Base-by-base conservation (phyloP, 2,329 filamentous ascomycete genomes). In the Penicillium hesseltinei region DNA sequence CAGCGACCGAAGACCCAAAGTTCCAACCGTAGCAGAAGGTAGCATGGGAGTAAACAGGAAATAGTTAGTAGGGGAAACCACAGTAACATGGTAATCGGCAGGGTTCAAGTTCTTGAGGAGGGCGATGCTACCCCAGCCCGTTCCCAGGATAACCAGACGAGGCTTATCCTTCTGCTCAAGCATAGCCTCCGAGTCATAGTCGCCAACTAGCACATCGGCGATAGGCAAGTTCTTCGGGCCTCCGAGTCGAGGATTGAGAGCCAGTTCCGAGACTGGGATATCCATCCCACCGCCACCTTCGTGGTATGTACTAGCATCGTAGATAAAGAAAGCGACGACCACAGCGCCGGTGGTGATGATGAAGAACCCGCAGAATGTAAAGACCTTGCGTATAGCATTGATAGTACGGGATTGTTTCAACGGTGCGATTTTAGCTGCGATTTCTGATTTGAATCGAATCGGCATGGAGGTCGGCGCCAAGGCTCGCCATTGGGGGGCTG, bases 11-110 rank as follows among this genome's bases (percentile, higher is more conserved):
- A 97, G 80, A 71, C 96, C 93, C 33, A 99, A 80, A 0, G 94
- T 99, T 13, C 95, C 95, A 6, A 99, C 94, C 0, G 95, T 99
- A 8, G 94, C 95, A 35, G 92, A 96, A 2, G 94, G 94, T 43
- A 99, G 81, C 92, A 99, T 97, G 0, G 94, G 94, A 2, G 94
- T 99, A 75, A 99, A 99, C 33, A 99, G 79, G 77, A 99, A 99
- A 78, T 97, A 96, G 69, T 97, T 97, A 36, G 89, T 89, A 0
- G 94, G 93, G 13, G 92, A 96, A 43, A 99, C 88, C 39, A 99
- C 89, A 5, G 93, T 97, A 65, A 99, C 88, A 74, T 99, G 92
- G 72, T 97, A 99, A 67, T 97, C 91, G 13, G 92, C 91, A 0
- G 92, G 88, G 61, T 93, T 89, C 61, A 99, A 77, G 61, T 91